Base-by-base conservation (phyloP, 192 early-diverging fungal genomes). In the Radiomyces spectabilis region DNA sequence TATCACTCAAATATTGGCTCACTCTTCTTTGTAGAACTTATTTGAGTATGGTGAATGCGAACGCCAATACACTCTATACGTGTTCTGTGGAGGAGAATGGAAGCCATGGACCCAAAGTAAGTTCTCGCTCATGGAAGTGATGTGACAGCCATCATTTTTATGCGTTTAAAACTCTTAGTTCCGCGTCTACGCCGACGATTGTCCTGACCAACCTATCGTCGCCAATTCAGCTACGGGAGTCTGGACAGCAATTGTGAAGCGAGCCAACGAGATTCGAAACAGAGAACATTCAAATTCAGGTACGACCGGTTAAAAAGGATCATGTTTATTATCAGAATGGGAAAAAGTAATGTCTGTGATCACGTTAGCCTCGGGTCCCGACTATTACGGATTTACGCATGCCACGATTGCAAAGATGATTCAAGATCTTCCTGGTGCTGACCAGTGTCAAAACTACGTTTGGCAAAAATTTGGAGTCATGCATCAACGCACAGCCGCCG, bases 351-450 rank as follows among this genome's bases (percentile, higher is more conserved):
- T n/a, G n/a, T n/a, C n/a, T n/a, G n/a, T n/a, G n/a, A n/a, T n/a
- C n/a, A n/a, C n/a, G 16, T 6, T 40, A 66, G 88, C 87, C 3
- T 89, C 86, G 8, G 92, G 94, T 10, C 92, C 92, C 1, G 94
- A 97, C 53, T 93, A 90, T 60, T 97, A 88, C 76, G 94, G 94
- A 1, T 88, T 97, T 53, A 85, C 91, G 30, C 84, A 91, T 38
- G 85, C 88, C 3, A 93, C 89, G 3, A 87, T 97, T 45, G 77
- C 80, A 19, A 89, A 86, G 59, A 82, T 92, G 78, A 89, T 97
- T 30, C 94, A 97, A 69, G 91, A 92, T 51, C 71, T 97, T 13
- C 89, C 90, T 0, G 79, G 80, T 27, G 89, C 83, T 6, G 73
- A 79, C 4, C 70, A 76, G 51, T 94, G 91, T 67, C 69, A 77